Evolutionary conservation across 2,329 filamentous ascomycete species (phyloP), one percentile per base, ranked within the genome.

Genomic region (Mycosphaerella arachidis): DNA sequence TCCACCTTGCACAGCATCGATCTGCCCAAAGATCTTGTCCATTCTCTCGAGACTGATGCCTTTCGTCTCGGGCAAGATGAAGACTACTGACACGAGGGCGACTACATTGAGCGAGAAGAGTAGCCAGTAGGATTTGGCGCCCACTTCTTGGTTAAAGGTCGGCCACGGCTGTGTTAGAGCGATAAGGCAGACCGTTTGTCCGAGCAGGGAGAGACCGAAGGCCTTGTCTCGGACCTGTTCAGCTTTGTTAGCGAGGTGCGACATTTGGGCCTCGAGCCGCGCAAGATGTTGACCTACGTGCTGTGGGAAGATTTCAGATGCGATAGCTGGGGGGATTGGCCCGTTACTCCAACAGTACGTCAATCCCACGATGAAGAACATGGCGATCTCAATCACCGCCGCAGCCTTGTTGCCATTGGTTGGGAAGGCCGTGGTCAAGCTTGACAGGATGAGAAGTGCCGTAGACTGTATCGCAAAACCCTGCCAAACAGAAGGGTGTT

Each of bases 31-130:
- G 18, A 71, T 65, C 43, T 60, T 60, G 50, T 69, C 65, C 68
- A 71, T 71, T 3, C 67, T 53, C 57, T 71, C 68, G 6, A 71
- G 57, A 55, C 58, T 62, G 46, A 70, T 62, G 24, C 86, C 87
- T 76, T 90, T 90, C 8, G 87, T 90, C 74, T 90, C 87, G 0
- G 87, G 87, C 18, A 88, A 35, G 24, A 86, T 82, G 76, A 87
- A 84, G 77, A 80, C 86, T 53, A 86, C 83, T 66, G 86, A 87
- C 48, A 75, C 68, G 56, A 74, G 48, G 9, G 73, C 74, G 45
- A 71, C 66, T 33, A 73, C 66, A 61, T 78, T 78, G 6, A 78
- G 64, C 1, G 64, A 63, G 51, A 77, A 76, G 6, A 77, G 62
- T 4, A 78, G 62, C 75, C 76, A 78, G 60, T 77, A 78, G 51